Conservation (phyloP, 495 filamentous ascomycete species). For the Talaromyces nanjingensis region DNA sequence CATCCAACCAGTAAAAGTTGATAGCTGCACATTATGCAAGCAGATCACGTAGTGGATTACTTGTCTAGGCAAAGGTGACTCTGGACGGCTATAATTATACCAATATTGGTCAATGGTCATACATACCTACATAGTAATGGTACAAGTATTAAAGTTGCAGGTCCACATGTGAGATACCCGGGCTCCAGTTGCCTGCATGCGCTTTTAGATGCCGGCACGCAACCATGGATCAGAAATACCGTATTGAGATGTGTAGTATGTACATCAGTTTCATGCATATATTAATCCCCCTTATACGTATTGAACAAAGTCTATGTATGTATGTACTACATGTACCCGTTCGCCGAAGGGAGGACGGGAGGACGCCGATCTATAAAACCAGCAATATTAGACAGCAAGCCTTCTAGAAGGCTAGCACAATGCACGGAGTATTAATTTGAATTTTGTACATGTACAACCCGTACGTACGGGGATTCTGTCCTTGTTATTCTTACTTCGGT, state of each 20-base stretch:
- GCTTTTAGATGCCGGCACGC: neutral
- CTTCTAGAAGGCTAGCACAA: neutral
- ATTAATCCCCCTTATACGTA: neutral
- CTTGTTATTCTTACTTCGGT: neutral
- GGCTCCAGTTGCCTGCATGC: constrained; percentile 1
- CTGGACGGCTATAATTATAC: neutral
- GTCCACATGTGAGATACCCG: neutral
- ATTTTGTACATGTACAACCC: neutral
- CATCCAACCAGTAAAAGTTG: neutral
- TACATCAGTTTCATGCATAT: neutral
- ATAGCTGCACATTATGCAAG: neutral
- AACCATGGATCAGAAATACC: neutral
- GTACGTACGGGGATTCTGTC: neutral
- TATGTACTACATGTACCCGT: neutral
- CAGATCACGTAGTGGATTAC: neutral
- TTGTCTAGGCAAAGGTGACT: neutral
- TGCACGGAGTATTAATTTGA: neutral
- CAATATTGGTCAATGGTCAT: neutral
- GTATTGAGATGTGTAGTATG: neutral
- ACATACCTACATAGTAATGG: neutral
- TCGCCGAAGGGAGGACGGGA: neutral
- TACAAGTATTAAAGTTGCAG: neutral
- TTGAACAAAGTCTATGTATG: neutral
- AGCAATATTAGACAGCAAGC: neutral
- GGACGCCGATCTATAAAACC: neutral